Conservation (phyloP, 306 rosid genomes). For the Elaeagnus macrophylla region DNA sequence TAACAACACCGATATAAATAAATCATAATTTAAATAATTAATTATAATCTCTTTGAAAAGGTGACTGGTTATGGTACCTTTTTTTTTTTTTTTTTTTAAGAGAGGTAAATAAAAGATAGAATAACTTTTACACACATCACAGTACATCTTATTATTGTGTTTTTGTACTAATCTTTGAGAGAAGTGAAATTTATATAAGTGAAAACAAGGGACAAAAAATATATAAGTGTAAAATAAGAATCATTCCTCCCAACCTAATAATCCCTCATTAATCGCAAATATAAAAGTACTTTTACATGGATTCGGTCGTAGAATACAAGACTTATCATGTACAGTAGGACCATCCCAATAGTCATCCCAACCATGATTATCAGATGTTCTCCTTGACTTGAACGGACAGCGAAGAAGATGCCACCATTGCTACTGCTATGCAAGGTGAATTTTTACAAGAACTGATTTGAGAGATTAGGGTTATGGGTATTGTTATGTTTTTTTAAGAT, state of each 20-base stretch:
- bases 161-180: too few relatives aligned
- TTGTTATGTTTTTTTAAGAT: too few relatives aligned
- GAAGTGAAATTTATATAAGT: too few relatives aligned
- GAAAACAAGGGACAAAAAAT: conserved; percentile 9
- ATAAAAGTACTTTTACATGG: conserved; percentile 53
- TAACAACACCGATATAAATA: too few relatives aligned
- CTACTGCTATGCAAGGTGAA: conserved; percentile 16
- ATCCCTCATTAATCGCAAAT: background rate
- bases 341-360: conserved; percentile 97
- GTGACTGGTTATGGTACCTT: too few relatives aligned
- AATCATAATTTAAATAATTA: too few relatives aligned
- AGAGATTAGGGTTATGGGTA: background rate
- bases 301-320: conserved; percentile 70
- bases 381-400: conserved; percentile 38
- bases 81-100: too few relatives aligned
- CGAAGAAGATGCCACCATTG: conserved; percentile 11
- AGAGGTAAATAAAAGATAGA: too few relatives aligned
- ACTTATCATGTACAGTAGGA: conserved; percentile 86
- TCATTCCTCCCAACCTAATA: background rate
- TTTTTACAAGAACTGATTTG: conserved; percentile 6
- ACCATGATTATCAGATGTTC: conserved; percentile 76
- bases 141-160: too few relatives aligned
- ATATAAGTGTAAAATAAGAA: background rate
- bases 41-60: too few relatives aligned
- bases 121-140: too few relatives aligned